Evolutionary conservation across 108 stramenopile species (phyloP).

Genomic region (Skeletonema tropicum): DNA sequence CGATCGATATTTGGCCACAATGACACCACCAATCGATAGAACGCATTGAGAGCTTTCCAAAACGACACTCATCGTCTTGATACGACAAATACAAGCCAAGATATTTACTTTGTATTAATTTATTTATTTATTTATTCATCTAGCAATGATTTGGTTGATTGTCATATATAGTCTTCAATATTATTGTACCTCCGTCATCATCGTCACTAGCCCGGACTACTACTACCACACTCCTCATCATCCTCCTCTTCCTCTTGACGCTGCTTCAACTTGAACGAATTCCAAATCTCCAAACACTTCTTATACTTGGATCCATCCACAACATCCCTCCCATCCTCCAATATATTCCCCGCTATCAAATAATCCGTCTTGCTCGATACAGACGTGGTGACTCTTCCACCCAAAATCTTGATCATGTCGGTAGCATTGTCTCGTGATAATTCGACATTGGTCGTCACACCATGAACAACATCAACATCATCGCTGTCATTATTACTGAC

Average conservation of each 20-base stretch:
- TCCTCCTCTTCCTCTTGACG: slow-evolving; percentile 7
- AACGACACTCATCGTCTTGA: no score
- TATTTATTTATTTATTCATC: no score
- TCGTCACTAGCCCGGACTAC: no score
- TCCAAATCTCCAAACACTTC: slow-evolving; percentile 59
- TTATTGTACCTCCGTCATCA: no score
- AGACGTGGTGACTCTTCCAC: slow-evolving; percentile 77
- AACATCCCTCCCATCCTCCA: slow-evolving; percentile 93
- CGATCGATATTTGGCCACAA: no score
- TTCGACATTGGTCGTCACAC: slow-evolving; percentile 10
- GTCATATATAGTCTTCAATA: no score
- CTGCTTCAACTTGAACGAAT: slow-evolving; percentile 27
- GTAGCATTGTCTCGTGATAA: slow-evolving; percentile 64
- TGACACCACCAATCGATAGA: no score
- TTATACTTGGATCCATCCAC: slow-evolving; percentile 84
- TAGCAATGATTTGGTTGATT: no score
- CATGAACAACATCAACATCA: no score
- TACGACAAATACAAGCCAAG: no score
- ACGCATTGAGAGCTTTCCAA: no score
- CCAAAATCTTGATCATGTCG: slow-evolving; percentile 79
- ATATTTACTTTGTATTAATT: no score
- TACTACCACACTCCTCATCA: neutral
- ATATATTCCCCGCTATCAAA: slow-evolving; percentile 76
- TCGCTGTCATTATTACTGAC: neutral
- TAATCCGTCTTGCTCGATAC: slow-evolving; percentile 89